Evolutionary conservation across 192 early-diverging fungal species (phyloP).

Genomic region (Dispira simplex): DNA sequence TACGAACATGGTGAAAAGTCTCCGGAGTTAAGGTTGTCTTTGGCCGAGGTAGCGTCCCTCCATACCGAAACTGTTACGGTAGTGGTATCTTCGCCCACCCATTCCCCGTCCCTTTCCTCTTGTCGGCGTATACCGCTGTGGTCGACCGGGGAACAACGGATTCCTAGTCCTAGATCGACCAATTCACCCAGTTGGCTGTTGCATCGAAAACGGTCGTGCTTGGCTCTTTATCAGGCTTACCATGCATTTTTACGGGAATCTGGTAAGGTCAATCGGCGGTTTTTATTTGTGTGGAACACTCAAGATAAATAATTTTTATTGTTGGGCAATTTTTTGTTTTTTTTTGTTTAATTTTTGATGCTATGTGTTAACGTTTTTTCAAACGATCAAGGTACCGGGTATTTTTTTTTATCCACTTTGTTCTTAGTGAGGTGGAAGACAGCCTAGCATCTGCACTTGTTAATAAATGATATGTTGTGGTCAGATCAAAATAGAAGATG

Average conservation of each 20-base stretch:
- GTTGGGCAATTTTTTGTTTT: background rate
- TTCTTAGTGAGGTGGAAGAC: too few species aligned
- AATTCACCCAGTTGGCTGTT: background rate
- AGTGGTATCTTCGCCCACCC: background rate
- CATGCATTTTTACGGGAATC: background rate
- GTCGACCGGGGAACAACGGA: background rate
- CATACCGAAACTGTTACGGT: background rate
- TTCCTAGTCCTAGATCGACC: background rate
- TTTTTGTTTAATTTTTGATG: background rate
- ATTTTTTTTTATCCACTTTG: background rate
- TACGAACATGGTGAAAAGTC: too few species aligned
- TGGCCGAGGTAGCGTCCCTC: too few species aligned
- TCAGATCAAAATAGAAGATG: too few species aligned
- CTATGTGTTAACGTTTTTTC: background rate
- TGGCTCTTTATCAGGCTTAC: background rate
- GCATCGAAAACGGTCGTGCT: background rate
- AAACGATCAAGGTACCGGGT: too few species aligned
- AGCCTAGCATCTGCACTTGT: too few species aligned
- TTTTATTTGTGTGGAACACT: conserved; percentile 8
- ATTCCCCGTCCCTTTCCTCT: background rate
- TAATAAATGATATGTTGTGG: too few species aligned
- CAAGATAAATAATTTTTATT: background rate
- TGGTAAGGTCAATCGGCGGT: conserved; percentile 6
- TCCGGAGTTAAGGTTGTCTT: too few species aligned
- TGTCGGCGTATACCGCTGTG: too few species aligned